A percentile compares a stretch with the other conserved stretches of the same genome.
Evolutionary conservation across 1,284 basidiomycete species (phyloP).

Genomic region (Rhodotorula sp.): DNA sequence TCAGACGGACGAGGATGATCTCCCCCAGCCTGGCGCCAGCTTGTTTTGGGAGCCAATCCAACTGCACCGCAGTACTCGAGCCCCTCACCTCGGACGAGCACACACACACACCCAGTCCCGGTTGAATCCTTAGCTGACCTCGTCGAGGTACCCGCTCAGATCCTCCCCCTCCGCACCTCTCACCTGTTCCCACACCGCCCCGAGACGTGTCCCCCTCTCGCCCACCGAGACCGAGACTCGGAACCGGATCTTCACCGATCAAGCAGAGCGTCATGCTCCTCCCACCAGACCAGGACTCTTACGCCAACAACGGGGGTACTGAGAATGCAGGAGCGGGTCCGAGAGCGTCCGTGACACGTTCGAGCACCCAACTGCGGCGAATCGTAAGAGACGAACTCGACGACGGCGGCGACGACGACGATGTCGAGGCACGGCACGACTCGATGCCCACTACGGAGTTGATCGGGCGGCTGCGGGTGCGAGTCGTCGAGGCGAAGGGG

Average conservation of each 20-base stretch:
- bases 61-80: too few species aligned
- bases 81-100: too few species aligned
- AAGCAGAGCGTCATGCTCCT: not conserved
- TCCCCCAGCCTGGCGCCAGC: too few species aligned
- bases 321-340: not conserved
- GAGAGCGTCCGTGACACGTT: not conserved
- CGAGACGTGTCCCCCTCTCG: constrained; percentile 11
- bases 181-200: constrained; percentile 14
- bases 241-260: not conserved
- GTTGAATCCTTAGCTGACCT: not conserved
- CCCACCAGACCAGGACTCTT: not conserved
- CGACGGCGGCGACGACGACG: not conserved
- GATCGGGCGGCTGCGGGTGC: constrained; percentile 29
- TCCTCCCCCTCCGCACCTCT: constrained; percentile 29
- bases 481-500: constrained; percentile 34
- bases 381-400: too few species aligned
- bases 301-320: not conserved
- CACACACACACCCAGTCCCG: too few species aligned
- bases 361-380: too few species aligned
- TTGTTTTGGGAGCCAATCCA: too few species aligned
- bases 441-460: constrained; percentile 24
- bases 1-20: too few species aligned
- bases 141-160: constrained; percentile 10
- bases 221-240: not conserved
- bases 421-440: constrained; percentile 8